Conservation (phyloP, 208 protist genomes). For the Jaenimonas drosophilae region DNA sequence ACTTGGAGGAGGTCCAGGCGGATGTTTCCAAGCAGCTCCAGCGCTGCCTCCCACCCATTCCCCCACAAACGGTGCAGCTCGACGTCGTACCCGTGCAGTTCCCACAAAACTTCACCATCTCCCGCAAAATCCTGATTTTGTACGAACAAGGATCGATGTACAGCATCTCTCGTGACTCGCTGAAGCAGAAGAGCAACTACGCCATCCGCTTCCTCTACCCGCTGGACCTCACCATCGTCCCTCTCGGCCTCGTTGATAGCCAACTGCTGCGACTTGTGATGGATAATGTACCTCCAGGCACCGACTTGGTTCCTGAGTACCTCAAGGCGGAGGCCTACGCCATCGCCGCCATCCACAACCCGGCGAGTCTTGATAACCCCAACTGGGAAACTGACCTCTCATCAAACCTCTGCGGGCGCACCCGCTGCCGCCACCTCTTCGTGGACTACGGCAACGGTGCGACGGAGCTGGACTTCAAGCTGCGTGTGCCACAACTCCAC, state of each 20-base stretch:
- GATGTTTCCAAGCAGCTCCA: conserved; percentile 40
- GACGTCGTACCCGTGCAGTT: conserved; percentile 43
- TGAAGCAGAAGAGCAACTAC: conserved; percentile 59
- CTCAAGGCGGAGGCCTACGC: conserved; percentile 28
- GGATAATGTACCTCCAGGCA: neutral
- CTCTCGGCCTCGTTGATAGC: conserved; percentile 19
- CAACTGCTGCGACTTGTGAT: conserved; percentile 9
- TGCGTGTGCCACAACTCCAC: conserved; percentile 22
- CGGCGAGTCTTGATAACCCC: conserved; percentile 8
- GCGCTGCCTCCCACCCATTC: conserved; percentile 52
- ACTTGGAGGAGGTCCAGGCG: conserved; percentile 32
- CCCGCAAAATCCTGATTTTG: conserved; percentile 28
- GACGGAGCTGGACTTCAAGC: too few relatives aligned
- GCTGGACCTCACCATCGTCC: conserved; percentile 39
- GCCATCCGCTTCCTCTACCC: conserved; percentile 39
- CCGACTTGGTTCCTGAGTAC: conserved; percentile 1
- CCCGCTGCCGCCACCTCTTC: conserved; percentile 25
- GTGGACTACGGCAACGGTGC: conserved; percentile 12
- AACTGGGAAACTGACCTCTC: conserved; percentile 24
- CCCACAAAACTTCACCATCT: conserved; percentile 22
- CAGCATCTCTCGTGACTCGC: conserved; percentile 13
- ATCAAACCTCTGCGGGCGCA: conserved; percentile 11
- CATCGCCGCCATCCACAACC: conserved; percentile 21
- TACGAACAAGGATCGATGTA: conserved; percentile 21
- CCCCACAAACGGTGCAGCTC: conserved; percentile 21